Evolutionary conservation across 2,329 filamentous ascomycete genomes (phyloP), one percentile per base, ranked within the genome.

Genomic region (Immersiporthe knoxdaviesiana): DNA sequence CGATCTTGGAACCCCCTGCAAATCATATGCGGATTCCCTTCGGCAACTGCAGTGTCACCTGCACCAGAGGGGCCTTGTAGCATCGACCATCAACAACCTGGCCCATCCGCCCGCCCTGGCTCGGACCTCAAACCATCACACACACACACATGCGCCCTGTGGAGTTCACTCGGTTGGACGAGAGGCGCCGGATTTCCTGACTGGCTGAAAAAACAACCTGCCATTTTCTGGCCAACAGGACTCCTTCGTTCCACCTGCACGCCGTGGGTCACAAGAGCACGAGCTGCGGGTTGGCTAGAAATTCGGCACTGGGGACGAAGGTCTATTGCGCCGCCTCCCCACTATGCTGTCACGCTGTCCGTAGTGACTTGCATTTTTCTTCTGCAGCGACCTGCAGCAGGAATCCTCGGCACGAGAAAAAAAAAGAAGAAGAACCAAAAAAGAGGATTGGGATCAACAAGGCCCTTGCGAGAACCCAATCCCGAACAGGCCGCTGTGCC

Each of bases 191-290:
- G 54, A 60, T 14, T 54, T 60, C 65, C 32, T 71, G 54, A 71
- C 41, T 71, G 69, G 69, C 52, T 47, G 32, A 58, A 65, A 70
- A 71, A 41, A 54, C 44, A 47, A 47, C 21, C 54, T 64, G 24
- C 60, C 30, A 69, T 69, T 71, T 69, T 71, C 67, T 69, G 61
- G 64, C 69, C 69, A 71, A 69, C 67, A 64, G 69, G 63, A 30
- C 60, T 41, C 60, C 7, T 21, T 37, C 60, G 41, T 41, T 54
- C n/a, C 59, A 59, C 59, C 16, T 41, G 32, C n/a, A 54, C n/a
- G n/a, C 24, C 39, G 56, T 52, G 44, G 56, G 30, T 54, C 52
- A 56, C 18, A 54, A 18, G 61, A 7, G 50, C 41, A 37, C 44
- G 39, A 14, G 41, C 50, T 21, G 58, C 39, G 60, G 67, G 67